Evolutionary conservation across 1,139 yeast species (phyloP), one percentile per base, ranked within the genome.

Genomic region (Diutina scorzettiae): DNA sequence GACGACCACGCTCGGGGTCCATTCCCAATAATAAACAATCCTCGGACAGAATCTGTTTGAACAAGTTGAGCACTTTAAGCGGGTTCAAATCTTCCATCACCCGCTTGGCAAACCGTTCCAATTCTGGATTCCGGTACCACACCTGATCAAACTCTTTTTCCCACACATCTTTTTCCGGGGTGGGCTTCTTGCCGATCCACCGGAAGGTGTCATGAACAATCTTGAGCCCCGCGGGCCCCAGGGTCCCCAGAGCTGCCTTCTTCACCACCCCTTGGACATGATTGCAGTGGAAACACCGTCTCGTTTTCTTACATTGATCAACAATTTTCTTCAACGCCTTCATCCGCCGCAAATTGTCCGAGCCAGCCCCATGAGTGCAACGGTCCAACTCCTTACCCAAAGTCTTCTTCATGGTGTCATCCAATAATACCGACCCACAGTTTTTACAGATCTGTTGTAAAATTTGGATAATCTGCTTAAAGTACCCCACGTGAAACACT

Each of bases 51-150:
- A 93, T 80, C 55, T 82, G 93, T 56, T 86, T 84, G 66, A 93
- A 91, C 46, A 93, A 64, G 50, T 85, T 84, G 46, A 89, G 66
- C 3, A 89, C 95, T 54, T 87, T 85, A 47, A 93, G 66, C 1
- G 99, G 98, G 55, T 93, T 93, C 55, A 93, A 70, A 61, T 93
- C 98, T 56, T 93, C 98, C 66, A 81, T 77, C 39, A 94, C 91
- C 53, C 95, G 71, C 54, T 84, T 86, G 47, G 81, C 76, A 54
- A 85, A 87, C 57, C 84, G 80, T 52, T 87, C 96, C 44, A 91
- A 63, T 52, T 93, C 99, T 1, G 97, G 96, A 53, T 80, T 81
- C 48, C 81, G 68, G 19, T 64, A 57, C 43, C 82, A 73, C 19
- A 85, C 81, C 50, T 73, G 74, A 47, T 81, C 83, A 54, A 94